Base-by-base conservation (phyloP, 2,329 filamentous ascomycete species). In the Hypoxylon sp. region DNA sequence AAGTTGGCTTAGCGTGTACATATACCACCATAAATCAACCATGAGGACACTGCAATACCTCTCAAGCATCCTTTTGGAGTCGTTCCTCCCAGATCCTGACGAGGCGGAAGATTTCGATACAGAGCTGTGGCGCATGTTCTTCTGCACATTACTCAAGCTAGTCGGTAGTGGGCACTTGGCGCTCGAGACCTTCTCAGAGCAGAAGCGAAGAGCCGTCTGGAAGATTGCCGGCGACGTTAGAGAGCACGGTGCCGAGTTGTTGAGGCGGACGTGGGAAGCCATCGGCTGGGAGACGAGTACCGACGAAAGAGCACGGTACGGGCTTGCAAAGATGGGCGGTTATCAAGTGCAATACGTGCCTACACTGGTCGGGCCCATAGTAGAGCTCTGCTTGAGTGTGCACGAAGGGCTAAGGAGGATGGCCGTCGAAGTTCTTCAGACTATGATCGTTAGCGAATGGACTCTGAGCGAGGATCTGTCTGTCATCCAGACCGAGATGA, bases 301-400 rank as follows among this genome's bases (percentile, higher is more conserved):
- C 0, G 95, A 98, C 66, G 95, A 98, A 78, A 88, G 89, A 71
- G 85, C 86, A 63, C 88, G 91, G 27, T 98, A 95, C 76, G 92
- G 92, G 0, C 83, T 98, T 61, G 85, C 89, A 60, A 95, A 91
- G 79, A 92, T 98, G 85, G 97, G 96, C 64, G 96, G 96, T 1
- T 99, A 98, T 77, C 96, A 99, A 81, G 96, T 99, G 20, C 96
- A 98, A 81, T 99, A 98, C 79, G 96, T 99, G 31, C 96, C 97
- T 5, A 91, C 92, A 11, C 86, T 99, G 5, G 94, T 99, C 6
- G 91, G 92, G 0, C 94, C 95, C 0, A 96, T 98, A 56, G 92
- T 98, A 25, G 94, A 97, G 80, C 87, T 99, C 8, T 99, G 96
- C 77, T 85, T 99, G 62, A 98, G 95, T 77, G 94, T 98, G 3